Evolutionary conservation across 495 filamentous ascomycete species (phyloP).

Genomic region (Neurospora sp.): DNA sequence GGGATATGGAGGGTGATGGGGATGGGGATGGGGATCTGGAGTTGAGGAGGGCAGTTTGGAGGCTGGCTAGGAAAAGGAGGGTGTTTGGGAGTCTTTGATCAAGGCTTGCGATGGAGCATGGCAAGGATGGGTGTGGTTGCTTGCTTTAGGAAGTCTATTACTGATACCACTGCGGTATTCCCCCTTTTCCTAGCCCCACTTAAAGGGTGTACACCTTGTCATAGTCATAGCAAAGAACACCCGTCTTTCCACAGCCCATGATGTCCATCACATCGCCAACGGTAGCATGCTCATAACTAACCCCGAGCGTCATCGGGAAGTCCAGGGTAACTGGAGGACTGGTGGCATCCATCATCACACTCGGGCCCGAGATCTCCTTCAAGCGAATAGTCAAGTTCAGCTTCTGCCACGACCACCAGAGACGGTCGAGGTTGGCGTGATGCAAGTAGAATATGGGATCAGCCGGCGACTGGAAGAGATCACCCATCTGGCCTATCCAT

Average conservation of each 20-base stretch:
- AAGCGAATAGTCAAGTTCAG: slow-evolving; percentile 21
- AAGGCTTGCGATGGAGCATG: background rate
- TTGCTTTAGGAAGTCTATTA: no score
- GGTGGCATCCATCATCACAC: slow-evolving; percentile 13
- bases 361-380: slow-evolving; percentile 26
- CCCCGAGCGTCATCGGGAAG: slow-evolving; percentile 21
- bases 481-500: slow-evolving; percentile 24
- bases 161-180: no score
- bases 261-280: slow-evolving; percentile 29
- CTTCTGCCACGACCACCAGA: slow-evolving; percentile 32
- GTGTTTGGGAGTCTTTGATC: background rate
- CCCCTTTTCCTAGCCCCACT: background rate
- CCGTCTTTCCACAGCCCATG: slow-evolving; percentile 14
- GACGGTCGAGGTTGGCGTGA: slow-evolving; percentile 32
- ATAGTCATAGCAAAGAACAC: slow-evolving; percentile 32
- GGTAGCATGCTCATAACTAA: slow-evolving; percentile 21
- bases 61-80: background rate
- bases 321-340: slow-evolving; percentile 23
- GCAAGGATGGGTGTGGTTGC: background rate
- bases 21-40: background rate
- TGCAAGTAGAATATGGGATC: slow-evolving; percentile 36
- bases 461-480: slow-evolving; percentile 25
- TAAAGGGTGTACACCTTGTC: slow-evolving; percentile 15
- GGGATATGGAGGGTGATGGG: background rate
- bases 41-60: slow-evolving; percentile 2